phyloP scores from a whole-genome alignment of 2,329 filamentous ascomycete genomes.

The Byssoonygena ceratinophila region DNA sequence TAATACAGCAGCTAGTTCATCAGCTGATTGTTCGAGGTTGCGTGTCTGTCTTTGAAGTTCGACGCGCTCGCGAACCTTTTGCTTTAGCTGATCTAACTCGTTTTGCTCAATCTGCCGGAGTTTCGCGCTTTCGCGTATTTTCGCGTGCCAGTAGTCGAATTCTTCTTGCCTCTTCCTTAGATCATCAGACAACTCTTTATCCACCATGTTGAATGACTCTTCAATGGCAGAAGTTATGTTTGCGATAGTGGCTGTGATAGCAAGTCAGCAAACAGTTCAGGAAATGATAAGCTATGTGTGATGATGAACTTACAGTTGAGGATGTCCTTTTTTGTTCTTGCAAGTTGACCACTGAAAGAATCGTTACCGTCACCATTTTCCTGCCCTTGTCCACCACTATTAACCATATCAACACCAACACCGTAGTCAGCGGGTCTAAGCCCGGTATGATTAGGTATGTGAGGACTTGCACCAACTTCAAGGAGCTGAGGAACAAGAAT shows the following conservation, averaged over 20 bases:
- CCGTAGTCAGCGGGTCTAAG: constrained; percentile 89
- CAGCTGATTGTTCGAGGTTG: constrained; percentile 65
- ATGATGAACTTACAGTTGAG: constrained; percentile 30
- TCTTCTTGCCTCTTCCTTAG: constrained; percentile 73
- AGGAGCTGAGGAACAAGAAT: constrained; percentile 95
- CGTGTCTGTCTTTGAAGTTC: constrained; percentile 59
- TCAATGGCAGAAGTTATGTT: constrained; percentile 56
- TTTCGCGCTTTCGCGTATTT: constrained; percentile 68
- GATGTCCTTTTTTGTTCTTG: constrained; percentile 38
- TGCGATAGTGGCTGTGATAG: constrained; percentile 27
- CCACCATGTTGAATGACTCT: constrained; percentile 67
- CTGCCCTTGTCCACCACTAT: constrained; percentile 31
- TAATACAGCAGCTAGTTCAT: constrained; percentile 54
- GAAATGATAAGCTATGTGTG: background rate
- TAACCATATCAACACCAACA: constrained; percentile 59
- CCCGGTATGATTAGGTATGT: constrained; percentile 80
- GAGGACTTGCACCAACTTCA: constrained; percentile 89
- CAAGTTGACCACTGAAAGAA: constrained; percentile 35
- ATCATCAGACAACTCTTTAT: constrained; percentile 67
- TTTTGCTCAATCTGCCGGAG: constrained; percentile 68
- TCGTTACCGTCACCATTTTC: constrained; percentile 39
- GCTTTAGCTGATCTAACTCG: constrained; percentile 59
- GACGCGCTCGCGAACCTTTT: constrained; percentile 52
- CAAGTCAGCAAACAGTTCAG: constrained; percentile 26
- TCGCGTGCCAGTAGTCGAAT: constrained; percentile 70